phyloP scores from a whole-genome alignment of 2,329 filamentous ascomycete genomes.

The Cordyceps cateniannulata region DNA sequence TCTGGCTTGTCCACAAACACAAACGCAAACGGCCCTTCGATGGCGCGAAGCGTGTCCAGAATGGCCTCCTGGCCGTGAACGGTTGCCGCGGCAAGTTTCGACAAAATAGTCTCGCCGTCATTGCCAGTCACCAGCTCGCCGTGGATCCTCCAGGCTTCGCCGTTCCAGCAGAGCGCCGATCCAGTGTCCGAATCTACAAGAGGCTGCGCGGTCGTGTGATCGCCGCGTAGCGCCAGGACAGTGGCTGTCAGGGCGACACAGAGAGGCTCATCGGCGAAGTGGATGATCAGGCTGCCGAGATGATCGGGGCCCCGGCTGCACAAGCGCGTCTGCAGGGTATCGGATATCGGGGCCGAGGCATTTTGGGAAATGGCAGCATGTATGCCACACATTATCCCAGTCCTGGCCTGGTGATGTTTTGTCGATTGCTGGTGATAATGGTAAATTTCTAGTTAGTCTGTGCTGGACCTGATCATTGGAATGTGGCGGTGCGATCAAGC shows the following conservation, averaged over 20 bases:
- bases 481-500: not conserved
- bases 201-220: conserved; percentile 65
- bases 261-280: conserved; percentile 24
- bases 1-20: conserved; percentile 65
- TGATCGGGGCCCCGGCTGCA: conserved; percentile 56
- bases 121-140: conserved; percentile 59
- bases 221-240: conserved; percentile 83
- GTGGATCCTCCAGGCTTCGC: conserved; percentile 80
- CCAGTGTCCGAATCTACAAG: conserved; percentile 49
- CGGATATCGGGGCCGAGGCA: conserved; percentile 19
- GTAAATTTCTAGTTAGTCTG: conserved; percentile 1
- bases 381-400: conserved; percentile 52
- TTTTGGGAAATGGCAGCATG: conserved; percentile 41
- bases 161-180: conserved; percentile 90
- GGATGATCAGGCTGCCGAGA: conserved; percentile 35
- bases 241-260: conserved; percentile 68
- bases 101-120: conserved; percentile 67
- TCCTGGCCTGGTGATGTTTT: not conserved
- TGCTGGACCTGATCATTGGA: not conserved
- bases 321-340: conserved; percentile 38
- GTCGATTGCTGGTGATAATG: not conserved
- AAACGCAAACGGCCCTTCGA: conserved; percentile 85
- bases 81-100: conserved; percentile 44
- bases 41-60: conserved; percentile 47
- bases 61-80: conserved; percentile 29